These are phyloP conservation scores for Ophiocordyceps polyrhachis-furcata DNA, from an alignment of 2,329 filamentous ascomycete species.

Conservation along the genomic window DNA sequence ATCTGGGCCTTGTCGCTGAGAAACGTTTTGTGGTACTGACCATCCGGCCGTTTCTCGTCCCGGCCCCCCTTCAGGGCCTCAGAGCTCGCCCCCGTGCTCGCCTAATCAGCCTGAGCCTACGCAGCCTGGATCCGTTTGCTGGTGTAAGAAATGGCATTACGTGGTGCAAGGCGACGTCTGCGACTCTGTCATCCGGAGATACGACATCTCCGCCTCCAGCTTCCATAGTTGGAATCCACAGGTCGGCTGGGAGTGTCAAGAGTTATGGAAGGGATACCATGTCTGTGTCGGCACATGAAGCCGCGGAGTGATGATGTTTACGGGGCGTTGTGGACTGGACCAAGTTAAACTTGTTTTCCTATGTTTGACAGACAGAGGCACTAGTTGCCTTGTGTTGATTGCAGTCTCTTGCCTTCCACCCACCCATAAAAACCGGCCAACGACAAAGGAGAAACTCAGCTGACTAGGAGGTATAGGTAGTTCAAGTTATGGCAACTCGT, in stretches of 20 bases:
- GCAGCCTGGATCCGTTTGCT: neutral
- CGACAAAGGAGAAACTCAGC: neutral
- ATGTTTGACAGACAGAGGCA: neutral
- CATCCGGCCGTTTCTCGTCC: neutral
- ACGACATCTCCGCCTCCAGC: neutral
- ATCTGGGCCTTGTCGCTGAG: neutral
- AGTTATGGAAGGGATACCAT: neutral
- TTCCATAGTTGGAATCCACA: neutral
- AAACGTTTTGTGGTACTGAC: neutral
- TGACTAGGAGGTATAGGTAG: neutral
- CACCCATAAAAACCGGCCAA: neutral
- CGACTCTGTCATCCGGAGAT: neutral
- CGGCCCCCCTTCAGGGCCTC: neutral
- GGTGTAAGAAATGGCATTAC: neutral
- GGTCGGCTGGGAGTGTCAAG: neutral
- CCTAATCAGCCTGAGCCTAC: neutral
- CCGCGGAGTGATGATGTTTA: neutral
- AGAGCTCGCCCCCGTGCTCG: neutral
- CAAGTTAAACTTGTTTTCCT: neutral
- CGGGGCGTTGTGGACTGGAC: neutral
- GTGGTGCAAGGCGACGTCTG: neutral
- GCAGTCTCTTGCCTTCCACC: neutral
- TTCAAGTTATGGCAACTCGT: neutral
- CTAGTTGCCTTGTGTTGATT: neutral
- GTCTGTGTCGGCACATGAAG: neutral